phyloP scores from a whole-genome alignment of 805 yeast genomes.

The Ascoidea tarda region DNA sequence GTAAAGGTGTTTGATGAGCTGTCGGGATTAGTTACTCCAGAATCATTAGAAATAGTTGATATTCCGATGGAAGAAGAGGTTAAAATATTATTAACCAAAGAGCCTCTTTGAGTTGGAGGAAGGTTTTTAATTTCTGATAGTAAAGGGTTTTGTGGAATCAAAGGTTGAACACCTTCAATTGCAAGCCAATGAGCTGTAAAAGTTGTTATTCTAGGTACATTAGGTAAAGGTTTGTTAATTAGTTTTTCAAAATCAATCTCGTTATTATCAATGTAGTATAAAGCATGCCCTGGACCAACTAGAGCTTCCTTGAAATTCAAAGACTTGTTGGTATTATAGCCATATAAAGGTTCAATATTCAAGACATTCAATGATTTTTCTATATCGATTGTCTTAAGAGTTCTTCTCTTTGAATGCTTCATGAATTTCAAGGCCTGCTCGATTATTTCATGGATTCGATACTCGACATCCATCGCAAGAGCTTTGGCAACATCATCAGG shows the following conservation, averaged over 20 bases:
- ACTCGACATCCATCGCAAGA: constrained; percentile 98
- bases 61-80: constrained; percentile 27
- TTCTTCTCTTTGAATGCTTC: constrained; percentile 82
- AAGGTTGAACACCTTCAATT: constrained; percentile 96
- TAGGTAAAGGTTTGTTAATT: constrained; percentile 88
- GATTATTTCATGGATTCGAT: constrained; percentile 84
- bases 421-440: constrained; percentile 94
- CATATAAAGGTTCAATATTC: constrained; percentile 90
- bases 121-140: constrained; percentile 63
- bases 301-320: constrained; percentile 75
- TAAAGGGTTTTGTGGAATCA: constrained; percentile 89
- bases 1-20: neutral
- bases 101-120: constrained; percentile 74
- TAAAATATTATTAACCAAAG: constrained; percentile 49
- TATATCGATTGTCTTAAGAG: constrained; percentile 70
- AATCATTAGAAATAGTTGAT: constrained; percentile 6
- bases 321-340: constrained; percentile 57
- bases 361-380: constrained; percentile 69
- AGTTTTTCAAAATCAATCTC: constrained; percentile 90
- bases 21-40: neutral
- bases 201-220: constrained; percentile 83
- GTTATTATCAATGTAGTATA: constrained; percentile 84
- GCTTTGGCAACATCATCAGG: constrained; percentile 91
- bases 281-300: constrained; percentile 83
- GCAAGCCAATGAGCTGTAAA: constrained; percentile 97